A percentile compares a stretch with the other conserved stretches of the same genome.
phyloP scores from a whole-genome alignment of 768 basidiomycete genomes.

The Phlegmacium glaucopus region DNA sequence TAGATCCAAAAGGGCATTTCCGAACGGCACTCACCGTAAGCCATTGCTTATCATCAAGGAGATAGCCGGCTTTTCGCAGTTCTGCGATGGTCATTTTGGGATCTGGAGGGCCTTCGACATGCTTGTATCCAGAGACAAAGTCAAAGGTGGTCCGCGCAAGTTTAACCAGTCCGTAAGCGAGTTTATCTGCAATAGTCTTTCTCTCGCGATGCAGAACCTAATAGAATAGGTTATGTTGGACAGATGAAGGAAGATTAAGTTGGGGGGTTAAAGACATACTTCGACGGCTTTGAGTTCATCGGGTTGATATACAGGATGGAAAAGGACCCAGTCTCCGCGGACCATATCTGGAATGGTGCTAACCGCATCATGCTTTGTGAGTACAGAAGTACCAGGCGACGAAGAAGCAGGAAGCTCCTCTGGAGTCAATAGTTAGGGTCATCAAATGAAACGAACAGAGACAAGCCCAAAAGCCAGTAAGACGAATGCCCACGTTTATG shows the following conservation, averaged over 20 bases:
- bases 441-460: not conserved
- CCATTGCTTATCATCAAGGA: slow-evolving; percentile 78
- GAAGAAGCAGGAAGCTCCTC: slow-evolving; percentile 14
- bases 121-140: slow-evolving; percentile 81
- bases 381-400: slow-evolving; percentile 13
- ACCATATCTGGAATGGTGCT: slow-evolving; percentile 54
- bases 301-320: slow-evolving; percentile 86
- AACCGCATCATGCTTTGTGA: slow-evolving; percentile 43
- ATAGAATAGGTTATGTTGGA: slow-evolving; percentile 1
- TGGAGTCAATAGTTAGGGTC: slow-evolving; percentile 2
- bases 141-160: slow-evolving; percentile 72
- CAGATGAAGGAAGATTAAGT: not conserved
- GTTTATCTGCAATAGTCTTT: slow-evolving; percentile 65
- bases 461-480: not conserved
- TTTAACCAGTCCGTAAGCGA: slow-evolving; percentile 64
- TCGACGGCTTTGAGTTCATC: slow-evolving; percentile 72
- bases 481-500: slow-evolving; percentile 14
- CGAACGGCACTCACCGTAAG: slow-evolving; percentile 44
- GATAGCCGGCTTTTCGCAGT: slow-evolving; percentile 68
- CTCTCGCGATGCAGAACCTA: slow-evolving; percentile 71
- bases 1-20: slow-evolving; percentile 3
- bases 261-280: slow-evolving; percentile 31
- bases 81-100: slow-evolving; percentile 68
- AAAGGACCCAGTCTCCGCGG: slow-evolving; percentile 85
- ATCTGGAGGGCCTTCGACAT: slow-evolving; percentile 58